Evolutionary conservation across 106 monocot species (phyloP).

Genomic region (Dendrobium nobile): DNA sequence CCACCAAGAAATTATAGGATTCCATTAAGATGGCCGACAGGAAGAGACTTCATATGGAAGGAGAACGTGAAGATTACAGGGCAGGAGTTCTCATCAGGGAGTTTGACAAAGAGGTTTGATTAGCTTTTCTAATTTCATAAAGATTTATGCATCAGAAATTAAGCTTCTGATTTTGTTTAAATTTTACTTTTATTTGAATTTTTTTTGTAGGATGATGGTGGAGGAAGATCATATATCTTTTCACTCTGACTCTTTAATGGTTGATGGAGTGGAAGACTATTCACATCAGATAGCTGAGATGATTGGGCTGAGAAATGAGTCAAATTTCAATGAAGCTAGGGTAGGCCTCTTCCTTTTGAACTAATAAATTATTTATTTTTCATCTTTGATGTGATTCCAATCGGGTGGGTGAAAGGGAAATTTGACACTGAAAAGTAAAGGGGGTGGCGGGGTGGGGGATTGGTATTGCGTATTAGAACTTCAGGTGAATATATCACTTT

Average conservation of each 20-base stretch:
- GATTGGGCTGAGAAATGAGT: conserved; percentile 74
- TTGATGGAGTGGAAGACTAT: conserved; percentile 89
- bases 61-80: conserved; percentile 88
- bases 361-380: conserved; percentile 1
- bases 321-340: conserved; percentile 76
- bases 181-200: background rate
- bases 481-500: conserved; percentile 3
- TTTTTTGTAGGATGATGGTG: conserved; percentile 79
- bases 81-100: conserved; percentile 90
- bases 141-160: background rate
- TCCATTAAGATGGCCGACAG: conserved; percentile 80
- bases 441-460: background rate
- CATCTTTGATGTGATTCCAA: background rate
- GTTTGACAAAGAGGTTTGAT: conserved; percentile 69
- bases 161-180: background rate
- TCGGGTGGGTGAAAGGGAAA: background rate
- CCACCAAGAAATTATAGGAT: conserved; percentile 68
- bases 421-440: background rate
- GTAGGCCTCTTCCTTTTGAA: conserved; percentile 31
- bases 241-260: conserved; percentile 70
- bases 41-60: conserved; percentile 92
- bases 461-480: background rate
- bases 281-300: conserved; percentile 94
- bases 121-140: background rate
- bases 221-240: conserved; percentile 91